Evolutionary conservation across 1,284 basidiomycete genomes (phyloP), one percentile per base, ranked within the genome.

Genomic region (Apiotrichum siamense): DNA sequence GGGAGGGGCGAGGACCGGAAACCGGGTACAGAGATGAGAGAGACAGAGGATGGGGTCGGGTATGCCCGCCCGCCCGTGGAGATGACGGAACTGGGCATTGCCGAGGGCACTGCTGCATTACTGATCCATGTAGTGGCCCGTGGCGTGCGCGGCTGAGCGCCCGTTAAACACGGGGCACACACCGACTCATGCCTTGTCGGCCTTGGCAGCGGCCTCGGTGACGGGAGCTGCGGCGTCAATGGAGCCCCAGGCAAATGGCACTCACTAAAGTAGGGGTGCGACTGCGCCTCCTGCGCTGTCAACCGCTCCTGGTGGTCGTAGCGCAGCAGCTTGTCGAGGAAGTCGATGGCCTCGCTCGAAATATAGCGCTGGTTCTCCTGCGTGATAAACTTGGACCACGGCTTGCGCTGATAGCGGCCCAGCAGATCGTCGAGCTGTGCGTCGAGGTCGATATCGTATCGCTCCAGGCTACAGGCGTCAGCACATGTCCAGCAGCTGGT

Each of bases 291-390:
- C 60, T 83, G 80, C 40, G 94, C 94, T 24, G 94, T 98, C 56
- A 97, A 79, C 49, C 94, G 84, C 70, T 97, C 92, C 77, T 96
- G 91, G 71, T 97, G 94, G 72, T 97, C 74, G 73, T 97, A 98
- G 43, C 89, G 84, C 65, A 98, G 81, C 41, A 98, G 79, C 76
- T 93, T 93, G 77, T 98, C 94, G 57, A 98, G 76, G 67, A 97
- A 87, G 77, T 97, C 92, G 65, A 93, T 87, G n/a, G 91, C 92
- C 69, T 94, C 91, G 70, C 91, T 96, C n/a, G 90, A 91, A 61
- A 97, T 91, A 75, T 89, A 97, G 49, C 92, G 83, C 74, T 96
- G 90, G 73, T 97, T 97, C 70, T 98, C 94, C 41, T 65, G 86
- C 7, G 88, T 93, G 64, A 94, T 86, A 74, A 96, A 94, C 55